Percentiles rank a stretch among this genome's conserved stretches.
phyloP scores from a whole-genome alignment of 352 stramenopile species.

The Phytophthora rubi region DNA sequence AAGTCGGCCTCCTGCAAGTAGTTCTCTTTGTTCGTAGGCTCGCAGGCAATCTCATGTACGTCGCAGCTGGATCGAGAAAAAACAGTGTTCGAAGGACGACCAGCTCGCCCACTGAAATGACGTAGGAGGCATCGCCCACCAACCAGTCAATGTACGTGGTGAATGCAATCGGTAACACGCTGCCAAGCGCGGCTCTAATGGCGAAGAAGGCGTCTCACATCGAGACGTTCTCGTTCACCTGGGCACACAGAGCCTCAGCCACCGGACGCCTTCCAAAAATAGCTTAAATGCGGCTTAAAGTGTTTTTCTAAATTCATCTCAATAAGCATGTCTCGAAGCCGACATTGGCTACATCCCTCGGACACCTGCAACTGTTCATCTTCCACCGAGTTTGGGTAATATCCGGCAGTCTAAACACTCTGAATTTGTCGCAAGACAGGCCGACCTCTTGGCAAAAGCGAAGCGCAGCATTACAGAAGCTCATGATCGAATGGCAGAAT shows the following conservation, averaged over 20 bases:
- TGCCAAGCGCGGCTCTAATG: neutral
- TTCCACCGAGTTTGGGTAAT: neutral
- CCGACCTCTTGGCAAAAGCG: neutral
- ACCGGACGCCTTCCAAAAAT: neutral
- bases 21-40: neutral
- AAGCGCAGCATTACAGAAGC: neutral
- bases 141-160: neutral
- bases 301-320: neutral
- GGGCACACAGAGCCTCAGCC: neutral
- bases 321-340: conserved; percentile 26
- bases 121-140: neutral
- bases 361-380: neutral
- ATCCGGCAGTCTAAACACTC: neutral
- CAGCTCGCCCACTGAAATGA: neutral
- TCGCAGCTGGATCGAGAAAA: neutral
- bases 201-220: neutral
- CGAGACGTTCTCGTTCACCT: neutral
- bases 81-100: neutral
- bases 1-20: neutral
- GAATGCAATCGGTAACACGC: no score
- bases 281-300: no score
- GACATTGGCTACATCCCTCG: conserved; percentile 21
- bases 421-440: neutral
- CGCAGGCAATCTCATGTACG: neutral
- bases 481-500: neutral